Percentiles rank a stretch among this genome's conserved stretches.
These are phyloP conservation scores for Lomentospora prolificans DNA, from an alignment of 2,329 filamentous ascomycete genomes.

Conservation along the genomic window DNA sequence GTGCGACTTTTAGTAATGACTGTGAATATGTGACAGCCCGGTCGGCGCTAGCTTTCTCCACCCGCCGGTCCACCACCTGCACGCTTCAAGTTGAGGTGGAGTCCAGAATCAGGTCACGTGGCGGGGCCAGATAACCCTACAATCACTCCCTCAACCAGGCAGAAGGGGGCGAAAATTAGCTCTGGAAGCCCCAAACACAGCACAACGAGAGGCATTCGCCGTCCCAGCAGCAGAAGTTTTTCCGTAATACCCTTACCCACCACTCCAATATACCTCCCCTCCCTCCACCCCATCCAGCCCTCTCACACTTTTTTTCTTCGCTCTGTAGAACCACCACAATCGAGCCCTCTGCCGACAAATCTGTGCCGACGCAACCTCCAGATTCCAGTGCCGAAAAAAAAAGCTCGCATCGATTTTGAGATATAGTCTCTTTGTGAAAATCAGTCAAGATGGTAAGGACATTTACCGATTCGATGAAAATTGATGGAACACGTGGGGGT, in stretches of 20 bases:
- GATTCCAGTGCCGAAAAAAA: neutral
- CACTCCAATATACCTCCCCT: neutral
- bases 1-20: no score
- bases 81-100: no score
- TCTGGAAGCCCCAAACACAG: neutral
- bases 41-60: no score
- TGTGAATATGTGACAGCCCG: neutral
- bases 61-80: no score
- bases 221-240: constrained; percentile 1
- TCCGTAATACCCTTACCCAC: constrained; percentile 1
- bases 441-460: constrained; percentile 9
- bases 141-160: constrained; percentile 1
- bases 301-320: constrained; percentile 7
- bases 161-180: constrained; percentile 1
- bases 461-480: neutral
- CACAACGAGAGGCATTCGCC: neutral
- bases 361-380: neutral
- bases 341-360: neutral
- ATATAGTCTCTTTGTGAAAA: constrained; percentile 3
- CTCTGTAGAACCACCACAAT: constrained; percentile 6
- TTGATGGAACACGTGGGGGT: constrained; percentile 4
- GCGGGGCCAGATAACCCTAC: constrained; percentile 7
- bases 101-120: constrained; percentile 7
- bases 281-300: neutral
- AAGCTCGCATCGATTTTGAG: constrained; percentile 6